Base-by-base conservation (phyloP, 116 monocot species). In the Dioscorea cayenensis region DNA sequence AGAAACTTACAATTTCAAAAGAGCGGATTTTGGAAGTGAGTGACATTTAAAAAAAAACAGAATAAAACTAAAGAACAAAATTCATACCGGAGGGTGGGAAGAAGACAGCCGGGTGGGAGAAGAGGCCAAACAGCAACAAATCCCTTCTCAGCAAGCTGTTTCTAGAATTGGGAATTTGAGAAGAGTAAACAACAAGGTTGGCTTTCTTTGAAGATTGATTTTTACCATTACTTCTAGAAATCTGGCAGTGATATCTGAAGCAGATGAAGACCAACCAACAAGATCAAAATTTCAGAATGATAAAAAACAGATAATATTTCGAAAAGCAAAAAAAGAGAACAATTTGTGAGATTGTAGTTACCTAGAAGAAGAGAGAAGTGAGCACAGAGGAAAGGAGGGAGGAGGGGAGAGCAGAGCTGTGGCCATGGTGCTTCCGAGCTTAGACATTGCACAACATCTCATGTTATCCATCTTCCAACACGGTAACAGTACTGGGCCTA, bases 21-120 rank as follows among this genome's bases (percentile, higher is more conserved):
- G 19, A 62, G 50, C 18, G 21, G 17, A 49, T 43, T 11, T 4
- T 14, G 60, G n/a, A 66, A 3, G 10, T 21, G 5, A 7, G 18
- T 23, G 36, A 66, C 62, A 13, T 66, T 14, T 36, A n/a, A 65
- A 55, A n/a, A 55, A 17, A 51, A 51, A 29, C 29, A 1, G 4
- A 32, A 32, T 2, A 51, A 51, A 51, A 11, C 14, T 4, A 51
- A 51, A 51, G 17, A 51, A 17, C 17, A 51, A 17, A 51, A 51
- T 11, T 55, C n/a, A 63, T 74, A 91, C 85, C 87, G 51, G 76
- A 66, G 65, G 36, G 36, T 4, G 91, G 83, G 36, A 84, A 72
- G 8, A 83, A 13, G 51, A 87, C 63, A 36, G 64, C 52, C n/a
- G 79, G 71, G 1, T 83, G 77, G 67, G 75, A 74, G 49, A 76